phyloP scores from a whole-genome alignment of 306 rosid genomes.

The Cicer arietinum region DNA sequence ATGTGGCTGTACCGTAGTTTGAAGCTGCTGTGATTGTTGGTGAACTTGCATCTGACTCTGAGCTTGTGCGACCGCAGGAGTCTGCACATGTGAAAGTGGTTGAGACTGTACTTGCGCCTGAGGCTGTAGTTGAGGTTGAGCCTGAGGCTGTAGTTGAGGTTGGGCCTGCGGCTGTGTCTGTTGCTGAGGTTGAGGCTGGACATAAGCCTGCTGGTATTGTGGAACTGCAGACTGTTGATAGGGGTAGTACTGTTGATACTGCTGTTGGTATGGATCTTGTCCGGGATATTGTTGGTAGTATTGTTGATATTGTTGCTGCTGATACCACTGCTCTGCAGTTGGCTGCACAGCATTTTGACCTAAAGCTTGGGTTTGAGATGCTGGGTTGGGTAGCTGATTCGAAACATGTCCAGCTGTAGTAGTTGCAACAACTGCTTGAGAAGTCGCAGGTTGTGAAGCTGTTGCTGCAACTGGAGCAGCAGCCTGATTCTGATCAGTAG shows the following conservation, averaged over 20 bases:
- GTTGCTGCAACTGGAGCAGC: constrained; percentile 50
- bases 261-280: constrained; percentile 88
- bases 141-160: constrained; percentile 34
- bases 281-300: constrained; percentile 95
- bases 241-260: constrained; percentile 85
- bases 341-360: constrained; percentile 62
- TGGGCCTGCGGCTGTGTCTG: constrained; percentile 55
- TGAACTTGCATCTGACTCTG: constrained; percentile 73
- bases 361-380: constrained; percentile 68
- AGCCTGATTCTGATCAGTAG: constrained; percentile 64
- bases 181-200: constrained; percentile 56
- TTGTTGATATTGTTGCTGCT: constrained; percentile 91
- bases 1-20: constrained; percentile 59
- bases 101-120: constrained; percentile 52
- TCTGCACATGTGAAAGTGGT: constrained; percentile 51
- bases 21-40: constrained; percentile 71
- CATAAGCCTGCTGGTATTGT: constrained; percentile 71
- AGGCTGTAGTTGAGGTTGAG: constrained; percentile 55
- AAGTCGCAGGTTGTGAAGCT: constrained; percentile 60
- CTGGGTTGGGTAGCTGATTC: constrained; percentile 56
- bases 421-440: constrained; percentile 59
- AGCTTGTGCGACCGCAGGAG: constrained; percentile 50
- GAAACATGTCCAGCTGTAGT: constrained; percentile 66
- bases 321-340: constrained; percentile 88
- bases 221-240: constrained; percentile 72